Conservation (phyloP, 495 filamentous ascomycete species). For the Evernia prunastri region DNA sequence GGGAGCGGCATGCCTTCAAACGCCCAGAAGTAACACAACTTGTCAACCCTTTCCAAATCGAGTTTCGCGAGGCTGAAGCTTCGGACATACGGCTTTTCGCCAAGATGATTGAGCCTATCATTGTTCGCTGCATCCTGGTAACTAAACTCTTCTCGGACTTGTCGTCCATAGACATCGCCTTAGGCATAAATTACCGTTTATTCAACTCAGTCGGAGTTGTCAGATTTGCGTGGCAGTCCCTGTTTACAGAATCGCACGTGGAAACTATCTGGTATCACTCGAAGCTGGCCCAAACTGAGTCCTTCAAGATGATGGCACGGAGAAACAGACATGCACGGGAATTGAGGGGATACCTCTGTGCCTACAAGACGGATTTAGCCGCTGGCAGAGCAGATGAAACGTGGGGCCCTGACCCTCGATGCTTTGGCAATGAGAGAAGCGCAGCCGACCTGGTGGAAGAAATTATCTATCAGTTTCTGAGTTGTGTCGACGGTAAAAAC, state of each 20-base stretch:
- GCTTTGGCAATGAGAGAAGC: background rate
- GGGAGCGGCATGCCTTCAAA: background rate
- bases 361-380: background rate
- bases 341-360: background rate
- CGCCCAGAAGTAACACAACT: background rate
- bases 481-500: background rate
- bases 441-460: background rate
- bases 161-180: background rate
- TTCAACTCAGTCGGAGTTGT: background rate
- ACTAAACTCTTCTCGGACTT: background rate
- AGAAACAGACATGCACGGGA: background rate
- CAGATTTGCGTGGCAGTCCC: background rate
- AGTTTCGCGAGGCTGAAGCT: background rate
- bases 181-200: background rate
- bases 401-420: background rate
- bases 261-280: background rate
- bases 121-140: background rate
- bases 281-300: background rate
- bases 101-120: background rate
- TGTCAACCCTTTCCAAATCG: background rate
- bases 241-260: background rate
- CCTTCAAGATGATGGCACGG: background rate
- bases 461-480: background rate
- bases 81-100: background rate
- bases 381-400: background rate